Base-by-base conservation (phyloP, 2,329 filamentous ascomycete species). In the Cadophora malorum region DNA sequence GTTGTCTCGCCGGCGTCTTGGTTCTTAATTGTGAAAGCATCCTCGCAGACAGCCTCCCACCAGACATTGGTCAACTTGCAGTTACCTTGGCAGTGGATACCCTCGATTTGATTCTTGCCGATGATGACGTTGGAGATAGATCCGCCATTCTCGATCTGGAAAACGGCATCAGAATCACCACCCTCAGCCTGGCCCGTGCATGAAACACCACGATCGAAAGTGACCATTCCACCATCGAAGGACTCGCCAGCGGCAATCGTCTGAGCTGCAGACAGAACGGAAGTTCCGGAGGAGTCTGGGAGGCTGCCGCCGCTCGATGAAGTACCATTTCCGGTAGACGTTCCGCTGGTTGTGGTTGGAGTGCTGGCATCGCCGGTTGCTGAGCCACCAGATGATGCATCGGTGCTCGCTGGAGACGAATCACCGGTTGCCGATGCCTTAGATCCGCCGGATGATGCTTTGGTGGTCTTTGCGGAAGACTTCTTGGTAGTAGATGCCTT, bases 161-260 rank as follows among this genome's bases (percentile, higher is more conserved):
- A 79, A 38, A 79, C 78, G 0, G 78, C 76, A 53, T 78, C 76
- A 0, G 70, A 70, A 60, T 80, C 77, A 25, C 79, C 80, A 14
- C 80, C 81, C 67, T 83, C 82, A 19, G 65, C 65, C 70, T 83
- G 80, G 9, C 80, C 81, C 21, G 72, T 76, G 73, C 82, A 84
- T 9, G 73, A 73, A 9, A 78, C 78, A 50, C 79, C 78, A 69
- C 82, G 80, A 68, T 82, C 82, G 80, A 68, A 80, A 78, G 74
- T 79, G 73, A 70, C 59, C 81, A 84, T 83, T 19, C 78, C 80
- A 56, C 83, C 83, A 72, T 86, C 83, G 71, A 84, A 83, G 41
- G 72, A 77, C 50, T 77, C 77, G 25, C 79, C 80, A 10, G 82
- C 81, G 1, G 80, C 77, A 67, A 84, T 80, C 25, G 82, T 82